Evolutionary conservation across 352 stramenopile genomes (phyloP).

Genomic region (Pythium plurisporium): DNA sequence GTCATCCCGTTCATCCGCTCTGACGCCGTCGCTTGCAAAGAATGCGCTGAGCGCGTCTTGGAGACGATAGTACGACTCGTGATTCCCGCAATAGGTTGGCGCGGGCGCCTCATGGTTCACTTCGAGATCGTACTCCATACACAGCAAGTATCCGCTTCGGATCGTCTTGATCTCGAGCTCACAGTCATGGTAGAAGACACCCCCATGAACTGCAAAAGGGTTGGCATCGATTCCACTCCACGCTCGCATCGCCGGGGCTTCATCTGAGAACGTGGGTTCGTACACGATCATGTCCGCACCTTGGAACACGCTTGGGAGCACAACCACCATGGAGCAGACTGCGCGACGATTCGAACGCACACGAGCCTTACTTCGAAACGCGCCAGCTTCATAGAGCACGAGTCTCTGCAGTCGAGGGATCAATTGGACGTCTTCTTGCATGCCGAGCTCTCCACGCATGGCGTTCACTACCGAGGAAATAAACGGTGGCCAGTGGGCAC

Average conservation of each 20-base stretch:
- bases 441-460: background rate
- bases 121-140: background rate
- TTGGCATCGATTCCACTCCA: background rate
- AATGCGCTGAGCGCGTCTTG: background rate
- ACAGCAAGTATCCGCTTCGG: background rate
- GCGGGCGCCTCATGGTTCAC: background rate
- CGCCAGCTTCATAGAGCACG: background rate
- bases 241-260: too few relatives aligned
- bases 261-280: background rate
- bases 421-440: background rate
- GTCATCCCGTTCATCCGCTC: too few relatives aligned
- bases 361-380: background rate
- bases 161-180: background rate
- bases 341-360: too few relatives aligned
- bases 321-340: background rate
- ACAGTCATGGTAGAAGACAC: background rate
- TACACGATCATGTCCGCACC: background rate
- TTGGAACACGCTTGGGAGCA: background rate
- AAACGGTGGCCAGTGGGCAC: background rate
- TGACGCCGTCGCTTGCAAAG: background rate
- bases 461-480: background rate
- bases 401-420: background rate
- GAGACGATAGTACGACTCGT: background rate
- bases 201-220: background rate
- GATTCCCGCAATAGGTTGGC: background rate